phyloP scores from a whole-genome alignment of 768 basidiomycete species.

The Leccinum olivaceopallidum region DNA sequence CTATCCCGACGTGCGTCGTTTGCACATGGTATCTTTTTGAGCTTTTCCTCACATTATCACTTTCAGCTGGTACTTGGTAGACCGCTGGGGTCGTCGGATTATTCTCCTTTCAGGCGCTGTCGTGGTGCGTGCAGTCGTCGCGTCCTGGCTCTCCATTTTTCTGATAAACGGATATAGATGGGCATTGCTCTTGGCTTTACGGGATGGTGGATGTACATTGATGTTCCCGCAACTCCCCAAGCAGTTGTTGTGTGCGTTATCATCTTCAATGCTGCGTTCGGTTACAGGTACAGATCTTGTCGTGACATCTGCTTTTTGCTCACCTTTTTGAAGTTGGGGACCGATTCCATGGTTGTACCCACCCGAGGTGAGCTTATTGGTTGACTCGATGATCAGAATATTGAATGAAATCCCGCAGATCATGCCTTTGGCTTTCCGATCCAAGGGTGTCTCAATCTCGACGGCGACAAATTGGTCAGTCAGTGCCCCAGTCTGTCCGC shows the following conservation, averaged over 20 bases:
- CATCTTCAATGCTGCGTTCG: conserved; percentile 92
- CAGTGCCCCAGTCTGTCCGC: background rate
- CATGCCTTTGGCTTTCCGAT: conserved; percentile 85
- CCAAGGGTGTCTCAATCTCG: conserved; percentile 94
- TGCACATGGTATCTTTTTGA: background rate
- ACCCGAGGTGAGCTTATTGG: conserved; percentile 58
- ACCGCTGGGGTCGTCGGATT: conserved; percentile 84
- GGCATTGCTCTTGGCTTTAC: conserved; percentile 74
- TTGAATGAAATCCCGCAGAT: conserved; percentile 50
- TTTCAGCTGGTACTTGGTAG: conserved; percentile 88
- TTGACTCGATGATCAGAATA: background rate
- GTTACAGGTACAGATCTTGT: conserved; percentile 59
- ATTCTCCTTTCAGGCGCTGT: conserved; percentile 88
- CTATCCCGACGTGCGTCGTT: conserved; percentile 76
- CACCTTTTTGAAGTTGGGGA: conserved; percentile 57
- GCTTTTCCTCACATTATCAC: conserved; percentile 6
- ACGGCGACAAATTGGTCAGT: conserved; percentile 78
- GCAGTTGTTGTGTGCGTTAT: conserved; percentile 90
- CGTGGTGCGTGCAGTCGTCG: conserved; percentile 47
- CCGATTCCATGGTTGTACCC: conserved; percentile 88
- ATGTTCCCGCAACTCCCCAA: conserved; percentile 79
- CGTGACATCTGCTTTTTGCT: background rate
- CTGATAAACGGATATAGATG: conserved; percentile 54
- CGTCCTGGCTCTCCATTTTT: conserved; percentile 3
- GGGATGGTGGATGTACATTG: conserved; percentile 94